These are phyloP conservation scores for Acanthamoeba royreba DNA, from an alignment of 208 protist species.

Conservation along the genomic window DNA sequence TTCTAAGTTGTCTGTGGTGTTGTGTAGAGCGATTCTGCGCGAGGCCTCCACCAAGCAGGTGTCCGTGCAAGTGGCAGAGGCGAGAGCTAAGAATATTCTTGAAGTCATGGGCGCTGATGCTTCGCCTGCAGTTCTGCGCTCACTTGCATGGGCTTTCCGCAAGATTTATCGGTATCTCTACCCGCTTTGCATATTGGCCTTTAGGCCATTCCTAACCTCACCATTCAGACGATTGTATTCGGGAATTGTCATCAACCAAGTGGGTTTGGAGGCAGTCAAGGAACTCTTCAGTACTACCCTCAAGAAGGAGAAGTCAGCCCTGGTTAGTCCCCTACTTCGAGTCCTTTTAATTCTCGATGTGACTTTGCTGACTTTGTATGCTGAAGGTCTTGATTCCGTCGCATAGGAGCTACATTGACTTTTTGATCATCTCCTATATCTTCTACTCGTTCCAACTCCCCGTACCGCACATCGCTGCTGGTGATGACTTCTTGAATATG, in stretches of 20 bases:
- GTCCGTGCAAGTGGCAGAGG: not conserved
- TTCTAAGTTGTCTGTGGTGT: not conserved
- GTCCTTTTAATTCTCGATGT: too few relatives aligned
- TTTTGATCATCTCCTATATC: constrained; percentile 65
- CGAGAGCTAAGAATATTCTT: not conserved
- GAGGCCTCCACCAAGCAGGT: not conserved
- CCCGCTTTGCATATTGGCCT: not conserved
- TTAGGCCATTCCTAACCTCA: not conserved
- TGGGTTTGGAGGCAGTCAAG: constrained; percentile 5
- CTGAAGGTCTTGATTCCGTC: constrained; percentile 58
- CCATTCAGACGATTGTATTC: not conserved
- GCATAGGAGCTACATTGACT: constrained; percentile 70
- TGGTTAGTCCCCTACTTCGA: too few relatives aligned
- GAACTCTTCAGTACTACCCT: not conserved
- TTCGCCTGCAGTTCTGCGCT: not conserved
- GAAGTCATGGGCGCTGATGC: constrained; percentile 33
- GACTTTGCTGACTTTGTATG: not conserved
- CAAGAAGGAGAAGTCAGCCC: constrained; percentile 26
- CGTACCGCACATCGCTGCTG: constrained; percentile 60
- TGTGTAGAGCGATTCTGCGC: not conserved
- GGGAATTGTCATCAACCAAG: constrained; percentile 34
- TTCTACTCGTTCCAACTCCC: constrained; percentile 55
- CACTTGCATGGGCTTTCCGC: not conserved
- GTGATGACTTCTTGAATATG: constrained; percentile 69
- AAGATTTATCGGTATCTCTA: constrained; percentile 3